A percentile compares a stretch with the other conserved stretches of the same genome.
Evolutionary conservation across 2,329 filamentous ascomycete genomes (phyloP).

Genomic region (Aphanocladium album): DNA sequence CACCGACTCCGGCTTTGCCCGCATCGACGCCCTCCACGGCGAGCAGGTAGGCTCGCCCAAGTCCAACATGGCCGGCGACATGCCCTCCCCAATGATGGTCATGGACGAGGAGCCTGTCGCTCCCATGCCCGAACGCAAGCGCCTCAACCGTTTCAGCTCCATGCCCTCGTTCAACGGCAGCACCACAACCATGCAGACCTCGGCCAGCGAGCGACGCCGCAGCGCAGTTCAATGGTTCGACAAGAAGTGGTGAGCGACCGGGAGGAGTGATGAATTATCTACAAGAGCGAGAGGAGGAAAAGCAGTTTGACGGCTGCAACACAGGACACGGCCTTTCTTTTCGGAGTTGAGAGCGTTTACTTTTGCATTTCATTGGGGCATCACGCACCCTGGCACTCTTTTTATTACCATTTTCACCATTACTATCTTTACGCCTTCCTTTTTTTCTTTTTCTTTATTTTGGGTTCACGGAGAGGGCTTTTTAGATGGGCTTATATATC

Average conservation of each 20-base stretch:
- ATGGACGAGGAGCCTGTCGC: conserved; percentile 15
- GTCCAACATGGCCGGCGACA: conserved; percentile 22
- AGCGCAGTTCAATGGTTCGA: conserved; percentile 11
- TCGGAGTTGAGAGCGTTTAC: conserved; percentile 9
- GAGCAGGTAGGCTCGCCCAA: conserved; percentile 24
- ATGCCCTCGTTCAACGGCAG: conserved; percentile 48
- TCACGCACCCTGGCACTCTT: neutral
- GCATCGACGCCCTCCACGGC: conserved; percentile 33
- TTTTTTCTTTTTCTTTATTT: neutral
- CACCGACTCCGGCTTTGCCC: conserved; percentile 35
- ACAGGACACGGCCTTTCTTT: neutral
- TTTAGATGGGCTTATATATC: conserved; percentile 3
- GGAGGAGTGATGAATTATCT: neutral
- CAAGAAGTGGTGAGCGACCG: conserved; percentile 3
- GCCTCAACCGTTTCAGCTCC: conserved; percentile 49
- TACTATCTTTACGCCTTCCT: neutral
- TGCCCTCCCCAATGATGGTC: conserved; percentile 18
- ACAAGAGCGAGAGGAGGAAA: neutral
- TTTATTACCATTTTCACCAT: neutral
- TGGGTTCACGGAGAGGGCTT: conserved; percentile 1
- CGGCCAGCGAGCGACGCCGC: conserved; percentile 8
- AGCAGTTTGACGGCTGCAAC: neutral
- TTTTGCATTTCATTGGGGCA: conserved; percentile 2
- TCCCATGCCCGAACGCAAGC: conserved; percentile 39
- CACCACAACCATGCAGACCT: conserved; percentile 2